Conservation (phyloP, 257 asterid genomes). For the Ajuga chamaepitys region DNA sequence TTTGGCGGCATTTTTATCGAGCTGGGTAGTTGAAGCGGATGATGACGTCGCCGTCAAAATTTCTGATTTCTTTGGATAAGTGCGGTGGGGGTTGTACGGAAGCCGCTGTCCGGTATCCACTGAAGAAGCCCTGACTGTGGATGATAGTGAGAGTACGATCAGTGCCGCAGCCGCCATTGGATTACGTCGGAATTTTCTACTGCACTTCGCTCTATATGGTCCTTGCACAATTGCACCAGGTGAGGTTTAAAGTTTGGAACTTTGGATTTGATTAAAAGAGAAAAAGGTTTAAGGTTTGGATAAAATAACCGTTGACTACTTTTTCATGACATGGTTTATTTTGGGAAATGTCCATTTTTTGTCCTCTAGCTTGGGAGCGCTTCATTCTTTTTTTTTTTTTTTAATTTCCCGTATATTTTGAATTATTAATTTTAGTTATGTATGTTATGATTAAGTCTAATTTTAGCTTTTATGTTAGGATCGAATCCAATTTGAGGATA, state of each 20-base stretch:
- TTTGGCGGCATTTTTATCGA: constrained; percentile 14
- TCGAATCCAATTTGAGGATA: too few relatives aligned
- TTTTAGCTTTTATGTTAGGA: too few relatives aligned
- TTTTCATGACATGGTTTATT: too few relatives aligned
- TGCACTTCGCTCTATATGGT: background rate
- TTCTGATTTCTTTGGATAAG: constrained; percentile 45
- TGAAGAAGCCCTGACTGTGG: constrained; percentile 45
- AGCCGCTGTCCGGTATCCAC: constrained; percentile 64
- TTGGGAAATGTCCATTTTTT: too few relatives aligned
- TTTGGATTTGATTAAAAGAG: background rate
- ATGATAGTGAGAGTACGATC: constrained; percentile 29
- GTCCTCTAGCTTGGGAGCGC: too few relatives aligned
- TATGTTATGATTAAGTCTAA: too few relatives aligned
- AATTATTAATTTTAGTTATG: too few relatives aligned
- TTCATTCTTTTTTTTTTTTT: too few relatives aligned
- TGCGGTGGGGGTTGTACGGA: constrained; percentile 77
- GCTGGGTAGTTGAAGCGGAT: constrained; percentile 16
- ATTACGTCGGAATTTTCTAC: constrained; percentile 6
- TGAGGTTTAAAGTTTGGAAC: constrained; percentile 19
- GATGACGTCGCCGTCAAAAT: constrained; percentile 20
- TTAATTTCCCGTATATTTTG: too few relatives aligned
- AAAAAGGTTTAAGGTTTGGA: too few relatives aligned
- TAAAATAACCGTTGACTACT: too few relatives aligned
- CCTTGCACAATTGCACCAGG: background rate
- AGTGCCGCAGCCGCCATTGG: constrained; percentile 47